Base-by-base conservation (phyloP, 257 asterid species). In the Verbena officinalis region DNA sequence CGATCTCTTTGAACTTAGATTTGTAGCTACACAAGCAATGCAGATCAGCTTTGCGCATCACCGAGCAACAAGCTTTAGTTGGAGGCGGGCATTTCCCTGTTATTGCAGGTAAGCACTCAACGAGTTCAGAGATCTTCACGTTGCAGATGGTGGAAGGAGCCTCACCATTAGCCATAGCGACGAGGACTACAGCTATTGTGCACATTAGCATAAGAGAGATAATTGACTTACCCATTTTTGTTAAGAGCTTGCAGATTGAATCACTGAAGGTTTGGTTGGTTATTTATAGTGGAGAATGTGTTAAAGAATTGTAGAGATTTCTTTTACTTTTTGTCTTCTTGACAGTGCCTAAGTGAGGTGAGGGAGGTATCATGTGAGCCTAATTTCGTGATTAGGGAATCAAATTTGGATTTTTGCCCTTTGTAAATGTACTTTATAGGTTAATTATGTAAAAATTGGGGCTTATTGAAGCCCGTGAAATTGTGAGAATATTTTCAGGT, bases 71-170 rank as follows among this genome's bases (percentile, higher is more conserved):
- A 6, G 17, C 65, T 20, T 21, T 48, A 0, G 83, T 78, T 0
- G 91, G 91, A 0, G 75, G 74, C 0, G 92, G 86, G 9, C 73
- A 22, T 67, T 67, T 53, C 2, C 85, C 83, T 9, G 77, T 69
- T 7, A 80, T 75, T 1, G 92, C 89, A 5, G 88, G 92, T 14
- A 82, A 62, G 75, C 88, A 85, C 63, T 62, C 57, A 1, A 65
- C 77, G 2, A 85, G 81, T 12, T 80, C 82, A 8, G 81, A 43
- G 4, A 85, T 49, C 8, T 46, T 66, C 46, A 85, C 83, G 20
- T 60, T 76, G 88, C 89, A 82, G 48, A 82, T 68, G 48, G 56
- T 19, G n/a, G 11, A 30, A 2, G 83, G 74, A 7, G 70, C 22
- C 7, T 31, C 66, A 0, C 68, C 74, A 17, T 53, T 55, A 5